Conservation (phyloP, 2,329 filamentous ascomycete species). For the Aspergillus sp. region DNA sequence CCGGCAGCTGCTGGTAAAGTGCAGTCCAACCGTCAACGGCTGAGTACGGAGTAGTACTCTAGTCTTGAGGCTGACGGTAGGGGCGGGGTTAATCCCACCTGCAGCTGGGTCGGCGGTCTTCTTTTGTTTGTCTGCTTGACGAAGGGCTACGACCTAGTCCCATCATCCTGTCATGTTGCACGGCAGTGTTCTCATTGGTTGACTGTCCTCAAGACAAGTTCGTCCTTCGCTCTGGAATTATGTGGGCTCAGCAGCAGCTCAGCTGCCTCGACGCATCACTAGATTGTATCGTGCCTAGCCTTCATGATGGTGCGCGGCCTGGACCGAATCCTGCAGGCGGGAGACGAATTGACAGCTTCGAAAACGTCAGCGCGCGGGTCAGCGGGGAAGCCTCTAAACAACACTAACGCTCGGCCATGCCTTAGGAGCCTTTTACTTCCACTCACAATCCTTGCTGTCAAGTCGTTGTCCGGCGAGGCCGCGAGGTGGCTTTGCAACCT, state of each 20-base stretch:
- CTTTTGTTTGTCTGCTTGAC: not conserved
- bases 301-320: not conserved
- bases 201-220: not conserved
- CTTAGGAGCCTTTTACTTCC: not conserved
- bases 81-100: not conserved
- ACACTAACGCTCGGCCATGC: not conserved
- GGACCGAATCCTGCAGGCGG: not conserved
- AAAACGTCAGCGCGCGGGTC: conserved; percentile 6
- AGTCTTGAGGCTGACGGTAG: not conserved
- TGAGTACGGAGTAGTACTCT: no score
- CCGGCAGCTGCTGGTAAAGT: no score
- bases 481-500: conserved; percentile 14
- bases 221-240: not conserved
- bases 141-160: not conserved
- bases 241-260: no score
- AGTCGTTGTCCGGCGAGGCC: not conserved
- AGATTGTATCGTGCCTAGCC: not conserved
- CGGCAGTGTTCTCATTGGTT: conserved; percentile 1
- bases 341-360: conserved; percentile 8
- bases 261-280: not conserved
- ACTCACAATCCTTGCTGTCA: not conserved
- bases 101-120: not conserved
- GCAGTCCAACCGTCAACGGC: no score
- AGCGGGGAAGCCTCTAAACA: conserved; percentile 6
- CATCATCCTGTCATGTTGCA: conserved; percentile 13